Conservation (phyloP, 345 rosid genomes). For the Syzygium jambos region DNA sequence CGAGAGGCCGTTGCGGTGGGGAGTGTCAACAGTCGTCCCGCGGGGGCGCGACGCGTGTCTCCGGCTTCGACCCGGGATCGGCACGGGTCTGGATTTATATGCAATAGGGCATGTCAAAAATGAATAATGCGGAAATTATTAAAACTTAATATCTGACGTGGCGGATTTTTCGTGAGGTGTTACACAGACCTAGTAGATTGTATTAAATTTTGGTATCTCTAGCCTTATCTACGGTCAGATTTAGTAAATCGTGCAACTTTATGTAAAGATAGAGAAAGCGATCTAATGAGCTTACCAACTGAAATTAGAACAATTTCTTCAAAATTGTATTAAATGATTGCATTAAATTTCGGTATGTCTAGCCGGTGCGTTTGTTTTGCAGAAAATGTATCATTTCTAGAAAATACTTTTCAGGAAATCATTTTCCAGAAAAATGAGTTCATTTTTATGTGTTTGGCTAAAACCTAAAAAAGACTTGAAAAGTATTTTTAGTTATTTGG, state of each 20-base stretch:
- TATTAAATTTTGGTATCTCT: neutral
- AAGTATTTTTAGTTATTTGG: too few relatives aligned
- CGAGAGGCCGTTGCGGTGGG: neutral
- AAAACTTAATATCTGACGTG: neutral
- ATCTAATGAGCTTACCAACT: rapidly evolving
- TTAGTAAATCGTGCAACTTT: neutral
- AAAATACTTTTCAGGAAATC: too few relatives aligned
- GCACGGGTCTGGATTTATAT: neutral
- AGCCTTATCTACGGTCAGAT: neutral
- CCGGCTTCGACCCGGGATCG: neutral
- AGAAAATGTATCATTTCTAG: too few relatives aligned
- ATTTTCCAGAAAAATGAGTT: too few relatives aligned
- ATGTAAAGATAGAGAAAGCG: rapidly evolving
- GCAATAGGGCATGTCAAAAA: neutral
- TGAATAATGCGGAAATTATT: neutral
- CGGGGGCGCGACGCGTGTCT: neutral
- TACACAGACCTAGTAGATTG: neutral
- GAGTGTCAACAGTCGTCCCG: neutral
- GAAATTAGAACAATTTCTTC: too few relatives aligned
- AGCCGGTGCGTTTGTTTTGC: too few relatives aligned
- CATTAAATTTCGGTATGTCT: too few relatives aligned
- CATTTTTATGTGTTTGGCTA: too few relatives aligned
- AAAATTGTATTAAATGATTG: too few relatives aligned
- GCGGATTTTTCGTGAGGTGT: neutral
- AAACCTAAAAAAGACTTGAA: too few relatives aligned